Conservation (phyloP, 2,329 filamentous ascomycete genomes). For the Fonsecaea nubica region DNA sequence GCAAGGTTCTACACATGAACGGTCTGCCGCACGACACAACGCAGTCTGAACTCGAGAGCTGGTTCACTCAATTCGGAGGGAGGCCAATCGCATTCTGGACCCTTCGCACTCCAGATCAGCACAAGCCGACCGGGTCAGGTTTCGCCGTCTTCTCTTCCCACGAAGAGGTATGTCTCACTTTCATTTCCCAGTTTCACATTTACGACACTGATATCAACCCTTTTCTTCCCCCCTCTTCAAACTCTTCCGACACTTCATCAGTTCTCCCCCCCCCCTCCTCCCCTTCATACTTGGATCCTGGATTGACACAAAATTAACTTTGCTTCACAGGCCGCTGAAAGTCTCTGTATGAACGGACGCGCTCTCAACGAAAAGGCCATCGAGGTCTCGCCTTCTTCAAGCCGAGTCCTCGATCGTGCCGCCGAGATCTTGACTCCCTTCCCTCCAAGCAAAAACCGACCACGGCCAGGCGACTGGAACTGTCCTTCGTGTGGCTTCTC, state of each 20-base stretch:
- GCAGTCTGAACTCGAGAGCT: constrained; percentile 97
- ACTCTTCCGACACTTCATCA: constrained; percentile 19
- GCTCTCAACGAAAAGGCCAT: constrained; percentile 99
- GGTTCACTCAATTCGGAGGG: constrained; percentile 98
- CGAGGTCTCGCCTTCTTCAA: constrained; percentile 97
- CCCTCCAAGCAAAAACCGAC: constrained; percentile 97
- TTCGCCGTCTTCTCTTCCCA: constrained; percentile 99
- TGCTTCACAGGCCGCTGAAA: constrained; percentile 79
- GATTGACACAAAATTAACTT: constrained; percentile 21
- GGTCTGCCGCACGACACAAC: constrained; percentile 97
- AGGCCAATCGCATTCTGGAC: constrained; percentile 99
- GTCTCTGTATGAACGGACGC: constrained; percentile 98
- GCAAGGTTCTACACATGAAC: constrained; percentile 98
- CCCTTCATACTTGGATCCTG: background rate
- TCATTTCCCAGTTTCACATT: constrained; percentile 41
- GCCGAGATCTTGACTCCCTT: constrained; percentile 96
- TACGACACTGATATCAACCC: constrained; percentile 24
- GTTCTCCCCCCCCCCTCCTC: background rate
- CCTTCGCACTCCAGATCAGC: constrained; percentile 93
- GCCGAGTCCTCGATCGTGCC: constrained; percentile 91
- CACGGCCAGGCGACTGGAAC: constrained; percentile 96
- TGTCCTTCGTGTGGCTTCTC: constrained; percentile 98
- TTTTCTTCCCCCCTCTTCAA: background rate
- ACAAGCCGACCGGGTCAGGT: constrained; percentile 98
- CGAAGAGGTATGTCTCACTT: constrained; percentile 75